Conservation (phyloP, 768 basidiomycete species). For the Suillus cothurnatus region DNA sequence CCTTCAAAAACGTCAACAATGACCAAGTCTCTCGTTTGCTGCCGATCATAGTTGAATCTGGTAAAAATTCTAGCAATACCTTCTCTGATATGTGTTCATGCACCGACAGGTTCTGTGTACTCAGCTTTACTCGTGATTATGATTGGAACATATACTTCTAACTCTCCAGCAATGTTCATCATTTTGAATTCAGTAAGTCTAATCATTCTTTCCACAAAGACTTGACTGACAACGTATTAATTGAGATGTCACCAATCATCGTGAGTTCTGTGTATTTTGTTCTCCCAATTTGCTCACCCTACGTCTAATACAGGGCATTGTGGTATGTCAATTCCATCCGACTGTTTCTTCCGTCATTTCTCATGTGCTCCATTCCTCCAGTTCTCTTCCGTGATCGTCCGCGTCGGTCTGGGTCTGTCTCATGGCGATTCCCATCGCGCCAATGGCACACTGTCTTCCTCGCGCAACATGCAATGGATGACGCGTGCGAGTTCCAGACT, state of each 20-base stretch:
- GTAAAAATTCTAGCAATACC: slow-evolving; percentile 9
- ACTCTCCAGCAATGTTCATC: slow-evolving; percentile 19
- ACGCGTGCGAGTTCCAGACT: background rate
- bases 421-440: slow-evolving; percentile 15
- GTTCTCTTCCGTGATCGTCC: slow-evolving; percentile 31
- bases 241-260: slow-evolving; percentile 20
- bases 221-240: background rate
- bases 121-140: slow-evolving; percentile 21
- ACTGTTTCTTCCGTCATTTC: background rate
- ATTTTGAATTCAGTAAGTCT: slow-evolving; percentile 20
- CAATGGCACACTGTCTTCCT: background rate
- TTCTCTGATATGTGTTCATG: background rate
- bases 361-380: slow-evolving; percentile 5
- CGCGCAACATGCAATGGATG: slow-evolving; percentile 6
- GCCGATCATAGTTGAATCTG: slow-evolving; percentile 24
- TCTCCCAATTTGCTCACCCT: background rate
- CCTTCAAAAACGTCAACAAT: slow-evolving; percentile 6
- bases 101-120: slow-evolving; percentile 18
- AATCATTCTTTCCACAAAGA: background rate
- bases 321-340: slow-evolving; percentile 16
- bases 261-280: slow-evolving; percentile 12
- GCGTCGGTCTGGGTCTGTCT: slow-evolving; percentile 24
- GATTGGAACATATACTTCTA: slow-evolving; percentile 17
- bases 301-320: slow-evolving; percentile 13
- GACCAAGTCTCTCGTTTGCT: slow-evolving; percentile 15